These are phyloP conservation scores for Flaveria brownii DNA, from an alignment of 129 eudicot species.

Conservation along the genomic window DNA sequence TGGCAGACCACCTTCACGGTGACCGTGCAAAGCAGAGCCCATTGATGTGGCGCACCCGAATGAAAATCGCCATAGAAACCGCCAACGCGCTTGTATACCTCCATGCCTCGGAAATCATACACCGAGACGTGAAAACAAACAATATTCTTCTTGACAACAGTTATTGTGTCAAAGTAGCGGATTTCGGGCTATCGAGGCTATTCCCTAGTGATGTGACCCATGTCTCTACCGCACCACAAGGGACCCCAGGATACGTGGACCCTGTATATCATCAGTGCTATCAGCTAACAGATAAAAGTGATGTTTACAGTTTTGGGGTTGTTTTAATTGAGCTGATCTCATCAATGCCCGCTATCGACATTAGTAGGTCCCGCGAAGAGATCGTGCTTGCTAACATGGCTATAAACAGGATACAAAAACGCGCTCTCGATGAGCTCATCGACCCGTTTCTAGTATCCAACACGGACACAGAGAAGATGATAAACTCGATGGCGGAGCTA, in stretches of 20 bases:
- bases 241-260: constrained; percentile 92
- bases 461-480: constrained; percentile 55
- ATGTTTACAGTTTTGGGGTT: constrained; percentile 92
- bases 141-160: constrained; percentile 49
- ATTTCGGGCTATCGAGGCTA: constrained; percentile 57
- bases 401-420: constrained; percentile 62
- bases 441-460: constrained; percentile 54
- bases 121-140: constrained; percentile 55
- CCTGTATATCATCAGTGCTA: constrained; percentile 80
- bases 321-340: constrained; percentile 83
- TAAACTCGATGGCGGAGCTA: constrained; percentile 66
- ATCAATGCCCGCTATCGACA: constrained; percentile 87
- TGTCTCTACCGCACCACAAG: constrained; percentile 92
- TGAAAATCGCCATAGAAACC: constrained; percentile 79
- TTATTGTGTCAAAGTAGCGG: constrained; percentile 54
- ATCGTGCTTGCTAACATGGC: constrained; percentile 80
- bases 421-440: constrained; percentile 66
- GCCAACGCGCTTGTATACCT: constrained; percentile 83
- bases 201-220: constrained; percentile 72
- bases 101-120: constrained; percentile 64
- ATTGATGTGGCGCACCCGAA: constrained; percentile 66
- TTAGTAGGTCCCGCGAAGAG: constrained; percentile 65
- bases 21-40: constrained; percentile 40
- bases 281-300: constrained; percentile 78
- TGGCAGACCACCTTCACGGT: constrained; percentile 86